Percentiles rank a stretch among this genome's conserved stretches.
Conservation (phyloP, 2,329 filamentous ascomycete species). For the Epichloe uncinata region DNA sequence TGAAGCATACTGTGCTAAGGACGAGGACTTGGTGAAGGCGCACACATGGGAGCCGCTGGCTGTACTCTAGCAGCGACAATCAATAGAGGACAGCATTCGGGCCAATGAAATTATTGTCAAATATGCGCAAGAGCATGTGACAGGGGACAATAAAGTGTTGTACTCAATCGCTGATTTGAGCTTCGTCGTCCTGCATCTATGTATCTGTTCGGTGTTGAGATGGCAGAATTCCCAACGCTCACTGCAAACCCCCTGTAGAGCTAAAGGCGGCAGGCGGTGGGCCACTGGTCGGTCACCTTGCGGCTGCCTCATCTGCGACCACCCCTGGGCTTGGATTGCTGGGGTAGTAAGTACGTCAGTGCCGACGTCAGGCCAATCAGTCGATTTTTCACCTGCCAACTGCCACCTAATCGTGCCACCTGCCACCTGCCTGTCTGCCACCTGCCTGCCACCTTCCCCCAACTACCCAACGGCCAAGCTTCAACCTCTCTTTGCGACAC, state of each 20-base stretch:
- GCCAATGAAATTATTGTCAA: not conserved
- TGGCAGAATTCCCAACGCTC: not conserved
- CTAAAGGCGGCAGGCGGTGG: not conserved
- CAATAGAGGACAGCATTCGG: not conserved
- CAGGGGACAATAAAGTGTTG: not conserved
- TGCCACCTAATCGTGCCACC: not conserved
- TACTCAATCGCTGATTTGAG: not conserved
- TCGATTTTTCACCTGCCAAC: slow-evolving; percentile 2
- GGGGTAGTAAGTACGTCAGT: slow-evolving; percentile 3
- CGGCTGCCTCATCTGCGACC: not conserved
- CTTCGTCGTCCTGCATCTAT: not conserved
- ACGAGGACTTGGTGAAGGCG: not conserved
- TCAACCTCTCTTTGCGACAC: slow-evolving; percentile 1
- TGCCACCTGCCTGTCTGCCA: not conserved
- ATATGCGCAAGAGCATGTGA: not conserved
- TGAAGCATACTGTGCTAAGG: slow-evolving; percentile 7
- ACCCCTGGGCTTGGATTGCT: not conserved
- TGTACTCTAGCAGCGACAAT: not conserved
- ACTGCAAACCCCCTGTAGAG: not conserved
- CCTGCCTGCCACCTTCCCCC: not conserved
- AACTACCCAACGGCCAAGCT: not conserved
- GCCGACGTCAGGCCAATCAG: not conserved
- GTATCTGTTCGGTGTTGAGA: not conserved
- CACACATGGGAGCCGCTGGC: not conserved
- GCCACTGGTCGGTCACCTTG: not conserved